Conservation (phyloP, 257 asterid species). For the Ligustrum vulgare region DNA sequence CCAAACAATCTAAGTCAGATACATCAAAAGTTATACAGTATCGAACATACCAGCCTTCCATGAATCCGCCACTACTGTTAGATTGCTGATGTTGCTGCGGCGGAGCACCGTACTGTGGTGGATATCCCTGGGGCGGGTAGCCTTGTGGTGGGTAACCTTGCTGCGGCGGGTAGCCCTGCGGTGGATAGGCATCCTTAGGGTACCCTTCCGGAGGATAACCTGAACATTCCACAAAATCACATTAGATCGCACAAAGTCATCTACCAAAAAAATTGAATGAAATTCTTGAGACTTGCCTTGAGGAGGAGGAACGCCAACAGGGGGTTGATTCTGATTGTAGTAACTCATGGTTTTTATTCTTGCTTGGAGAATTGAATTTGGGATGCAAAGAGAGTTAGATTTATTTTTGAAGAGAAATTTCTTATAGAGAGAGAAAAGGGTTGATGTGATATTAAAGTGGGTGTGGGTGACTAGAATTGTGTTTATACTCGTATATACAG, state of each 20-base stretch:
- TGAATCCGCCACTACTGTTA: constrained; percentile 28
- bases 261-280: neutral
- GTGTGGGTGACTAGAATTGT: neutral
- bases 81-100: constrained; percentile 56
- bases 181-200: constrained; percentile 79
- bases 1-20: neutral
- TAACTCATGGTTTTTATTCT: constrained; percentile 51
- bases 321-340: constrained; percentile 64
- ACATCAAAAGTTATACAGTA: neutral
- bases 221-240: neutral
- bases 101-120: constrained; percentile 61
- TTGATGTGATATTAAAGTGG: neutral
- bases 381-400: neutral
- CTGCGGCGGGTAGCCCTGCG: constrained; percentile 64
- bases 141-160: constrained; percentile 40
- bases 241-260: neutral
- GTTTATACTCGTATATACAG: neutral
- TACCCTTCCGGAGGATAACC: constrained; percentile 79
- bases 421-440: neutral
- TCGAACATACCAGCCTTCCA: constrained; percentile 69
- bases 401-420: neutral
- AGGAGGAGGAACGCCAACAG: constrained; percentile 76
- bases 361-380: neutral
- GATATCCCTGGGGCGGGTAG: constrained; percentile 53
- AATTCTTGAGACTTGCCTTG: constrained; percentile 39